Conservation (phyloP, 352 stramenopile genomes). For the Pythium rhizo-oryzae region DNA sequence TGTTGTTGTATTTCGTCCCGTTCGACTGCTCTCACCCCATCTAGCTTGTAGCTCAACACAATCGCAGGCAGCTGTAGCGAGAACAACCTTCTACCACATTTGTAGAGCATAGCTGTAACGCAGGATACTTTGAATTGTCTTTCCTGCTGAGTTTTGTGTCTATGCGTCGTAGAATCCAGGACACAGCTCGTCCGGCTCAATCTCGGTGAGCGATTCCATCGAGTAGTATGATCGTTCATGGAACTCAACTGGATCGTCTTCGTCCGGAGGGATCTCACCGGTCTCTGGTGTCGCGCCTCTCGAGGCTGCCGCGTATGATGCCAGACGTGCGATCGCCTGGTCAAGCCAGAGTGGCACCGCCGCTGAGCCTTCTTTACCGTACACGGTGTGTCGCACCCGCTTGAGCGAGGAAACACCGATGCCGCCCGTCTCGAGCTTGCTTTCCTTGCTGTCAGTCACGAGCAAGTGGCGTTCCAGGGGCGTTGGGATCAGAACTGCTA, state of each 20-base stretch:
- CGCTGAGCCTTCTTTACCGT: constrained; percentile 10
- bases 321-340: constrained; percentile 43
- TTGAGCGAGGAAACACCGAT: constrained; percentile 50
- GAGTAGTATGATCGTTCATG: constrained; percentile 65
- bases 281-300: too few species aligned
- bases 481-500: constrained; percentile 55
- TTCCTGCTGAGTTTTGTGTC: background rate
- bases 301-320: constrained; percentile 28
- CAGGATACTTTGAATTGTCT: background rate
- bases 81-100: too few species aligned
- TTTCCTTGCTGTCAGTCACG: constrained; percentile 52
- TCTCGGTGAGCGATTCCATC: constrained; percentile 56
- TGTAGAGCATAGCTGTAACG: too few species aligned
- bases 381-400: constrained; percentile 46
- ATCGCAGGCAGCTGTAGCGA: background rate
- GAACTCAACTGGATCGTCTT: constrained; percentile 46
- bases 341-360: constrained; percentile 40
- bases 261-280: background rate
- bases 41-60: constrained; percentile 5
- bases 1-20: constrained; percentile 22
- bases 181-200: constrained; percentile 55
- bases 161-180: constrained; percentile 46
- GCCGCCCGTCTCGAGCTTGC: constrained; percentile 59
- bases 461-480: constrained; percentile 39
- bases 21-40: background rate